These are phyloP conservation scores for Podila epigama DNA, from an alignment of 192 early-diverging fungal genomes.

Conservation along the genomic window DNA sequence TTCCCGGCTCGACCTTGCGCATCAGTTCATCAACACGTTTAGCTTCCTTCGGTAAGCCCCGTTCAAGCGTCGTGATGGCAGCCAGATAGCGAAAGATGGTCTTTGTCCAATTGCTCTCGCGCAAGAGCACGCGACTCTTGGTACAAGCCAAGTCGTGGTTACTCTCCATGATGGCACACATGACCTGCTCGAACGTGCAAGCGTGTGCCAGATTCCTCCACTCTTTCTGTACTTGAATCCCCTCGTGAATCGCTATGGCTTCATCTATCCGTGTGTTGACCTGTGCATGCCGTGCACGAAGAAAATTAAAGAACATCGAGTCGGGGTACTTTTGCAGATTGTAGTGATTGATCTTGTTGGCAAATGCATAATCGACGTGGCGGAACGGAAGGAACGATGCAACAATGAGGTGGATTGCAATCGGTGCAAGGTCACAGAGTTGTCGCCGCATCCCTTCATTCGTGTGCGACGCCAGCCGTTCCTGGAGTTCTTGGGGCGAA, in stretches of 20 bases:
- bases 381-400: slow-evolving; percentile 72
- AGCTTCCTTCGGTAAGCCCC: slow-evolving; percentile 39
- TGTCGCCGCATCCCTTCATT: slow-evolving; percentile 74
- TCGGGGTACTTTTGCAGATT: slow-evolving; percentile 65
- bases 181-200: slow-evolving; percentile 78
- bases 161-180: slow-evolving; percentile 69
- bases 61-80: slow-evolving; percentile 61
- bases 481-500: slow-evolving; percentile 33
- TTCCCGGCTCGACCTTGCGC: slow-evolving; percentile 67
- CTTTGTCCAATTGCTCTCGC: slow-evolving; percentile 89
- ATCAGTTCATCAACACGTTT: slow-evolving; percentile 66
- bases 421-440: slow-evolving; percentile 74
- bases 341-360: slow-evolving; percentile 60
- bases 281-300: slow-evolving; percentile 69
- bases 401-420: slow-evolving; percentile 78
- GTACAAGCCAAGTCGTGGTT: slow-evolving; percentile 66
- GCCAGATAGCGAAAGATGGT: slow-evolving; percentile 80
- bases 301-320: slow-evolving; percentile 75
- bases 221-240: slow-evolving; percentile 60
- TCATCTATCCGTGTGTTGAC: slow-evolving; percentile 59
- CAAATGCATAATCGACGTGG: slow-evolving; percentile 71
- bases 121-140: slow-evolving; percentile 66
- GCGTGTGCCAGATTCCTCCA: slow-evolving; percentile 85
- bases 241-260: slow-evolving; percentile 68
- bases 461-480: slow-evolving; percentile 25